Percentiles rank a stretch among this genome's conserved stretches.
These are phyloP conservation scores for Daldinia vernicosa DNA, from an alignment of 495 filamentous ascomycete genomes.

Conservation along the genomic window DNA sequence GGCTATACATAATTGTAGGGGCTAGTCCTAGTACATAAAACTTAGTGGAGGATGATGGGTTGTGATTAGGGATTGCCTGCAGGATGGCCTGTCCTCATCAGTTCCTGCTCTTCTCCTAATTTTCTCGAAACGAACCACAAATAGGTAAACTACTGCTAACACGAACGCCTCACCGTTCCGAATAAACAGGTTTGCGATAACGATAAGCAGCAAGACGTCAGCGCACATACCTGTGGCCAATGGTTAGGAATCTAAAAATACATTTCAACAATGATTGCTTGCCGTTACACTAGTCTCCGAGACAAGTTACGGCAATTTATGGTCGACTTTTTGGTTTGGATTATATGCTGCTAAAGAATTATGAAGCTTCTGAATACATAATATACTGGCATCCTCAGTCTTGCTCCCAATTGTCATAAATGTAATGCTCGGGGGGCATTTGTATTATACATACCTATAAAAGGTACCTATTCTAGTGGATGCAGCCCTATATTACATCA, in stretches of 20 bases:
- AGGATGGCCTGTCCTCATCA: neutral
- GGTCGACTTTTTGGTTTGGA: neutral
- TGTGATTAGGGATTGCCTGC: neutral
- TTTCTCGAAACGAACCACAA: neutral
- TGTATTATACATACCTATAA: no score
- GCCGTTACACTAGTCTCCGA: neutral
- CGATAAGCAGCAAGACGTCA: slow-evolving; percentile 27
- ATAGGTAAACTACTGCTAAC: neutral
- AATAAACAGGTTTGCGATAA: slow-evolving; percentile 14
- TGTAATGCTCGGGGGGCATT: neutral
- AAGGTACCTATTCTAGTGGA: neutral
- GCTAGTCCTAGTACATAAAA: neutral
- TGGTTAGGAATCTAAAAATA: neutral
- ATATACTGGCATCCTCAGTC: no score
- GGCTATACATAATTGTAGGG: neutral
- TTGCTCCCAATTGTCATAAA: no score
- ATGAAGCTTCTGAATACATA: neutral
- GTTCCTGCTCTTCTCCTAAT: neutral
- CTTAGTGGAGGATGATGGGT: slow-evolving; percentile 1
- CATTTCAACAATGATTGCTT: neutral
- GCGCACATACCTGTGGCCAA: slow-evolving; percentile 5
- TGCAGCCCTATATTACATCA: neutral
- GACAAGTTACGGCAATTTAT: neutral
- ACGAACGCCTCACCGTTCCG: neutral
- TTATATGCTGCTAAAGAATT: neutral